A percentile compares a stretch with the other conserved stretches of the same genome.
Conservation (phyloP, 1,139 yeast species). For the Yamadazyma buinensis region DNA sequence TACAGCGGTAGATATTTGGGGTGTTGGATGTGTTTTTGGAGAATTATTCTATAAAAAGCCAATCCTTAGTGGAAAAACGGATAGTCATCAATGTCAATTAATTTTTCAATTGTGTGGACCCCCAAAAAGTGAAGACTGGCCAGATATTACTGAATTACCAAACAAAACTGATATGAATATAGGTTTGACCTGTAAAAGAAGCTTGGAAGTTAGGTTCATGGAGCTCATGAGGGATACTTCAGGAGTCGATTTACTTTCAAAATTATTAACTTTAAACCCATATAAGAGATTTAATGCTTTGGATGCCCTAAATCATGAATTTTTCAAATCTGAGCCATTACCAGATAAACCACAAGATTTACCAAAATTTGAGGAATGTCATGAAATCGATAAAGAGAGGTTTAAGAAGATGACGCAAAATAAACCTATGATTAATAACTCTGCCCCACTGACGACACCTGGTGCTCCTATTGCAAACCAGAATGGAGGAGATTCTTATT, state of each 20-base stretch:
- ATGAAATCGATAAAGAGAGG: conserved; percentile 76
- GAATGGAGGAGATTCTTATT: neutral
- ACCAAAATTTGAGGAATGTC: conserved; percentile 79
- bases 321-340: conserved; percentile 61
- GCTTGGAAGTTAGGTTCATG: conserved; percentile 45
- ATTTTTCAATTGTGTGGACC: conserved; percentile 82
- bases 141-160: conserved; percentile 61
- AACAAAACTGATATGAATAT: conserved; percentile 45
- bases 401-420: conserved; percentile 30
- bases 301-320: conserved; percentile 69
- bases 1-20: conserved; percentile 96
- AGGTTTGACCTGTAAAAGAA: conserved; percentile 49
- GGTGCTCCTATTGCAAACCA: conserved; percentile 1
- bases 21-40: conserved; percentile 93
- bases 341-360: conserved; percentile 56
- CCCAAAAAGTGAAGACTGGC: conserved; percentile 65
- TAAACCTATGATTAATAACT: neutral
- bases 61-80: conserved; percentile 80
- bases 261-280: conserved; percentile 66
- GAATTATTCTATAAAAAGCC: conserved; percentile 83
- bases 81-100: conserved; percentile 83
- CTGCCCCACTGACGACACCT: neutral
- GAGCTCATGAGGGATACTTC: conserved; percentile 27
- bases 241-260: conserved; percentile 45
- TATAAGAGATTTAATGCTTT: conserved; percentile 68